Percentiles rank a stretch among this genome's conserved stretches.
phyloP scores from a whole-genome alignment of 495 filamentous ascomycete genomes.

The Penicillium desertorum region DNA sequence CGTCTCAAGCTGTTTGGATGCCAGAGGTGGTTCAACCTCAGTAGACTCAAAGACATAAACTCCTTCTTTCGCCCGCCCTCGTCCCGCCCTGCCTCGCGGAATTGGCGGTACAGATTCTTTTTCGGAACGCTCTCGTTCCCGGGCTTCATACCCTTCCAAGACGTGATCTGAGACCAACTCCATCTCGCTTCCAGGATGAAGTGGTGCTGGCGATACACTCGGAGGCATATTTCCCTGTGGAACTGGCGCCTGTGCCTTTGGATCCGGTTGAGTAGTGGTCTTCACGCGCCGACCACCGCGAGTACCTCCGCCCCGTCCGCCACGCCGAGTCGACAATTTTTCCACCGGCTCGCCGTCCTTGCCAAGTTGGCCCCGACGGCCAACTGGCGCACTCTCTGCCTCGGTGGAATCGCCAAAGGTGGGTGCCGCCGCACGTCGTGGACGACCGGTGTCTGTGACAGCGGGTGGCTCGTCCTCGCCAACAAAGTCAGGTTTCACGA shows the following conservation, averaged over 20 bases:
- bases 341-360: conserved; percentile 57
- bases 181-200: conserved; percentile 30
- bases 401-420: conserved; percentile 66
- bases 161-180: conserved; percentile 36
- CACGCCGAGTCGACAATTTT: conserved; percentile 52
- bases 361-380: conserved; percentile 48
- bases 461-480: conserved; percentile 52
- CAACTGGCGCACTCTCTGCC: conserved; percentile 35
- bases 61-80: conserved; percentile 40
- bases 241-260: conserved; percentile 25
- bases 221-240: conserved; percentile 26
- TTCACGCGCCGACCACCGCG: conserved; percentile 42
- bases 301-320: conserved; percentile 43
- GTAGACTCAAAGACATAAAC: conserved; percentile 46
- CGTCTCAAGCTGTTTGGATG: conserved; percentile 31
- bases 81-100: conserved; percentile 33
- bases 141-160: conserved; percentile 20
- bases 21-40: conserved; percentile 36
- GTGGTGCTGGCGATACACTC: conserved; percentile 18
- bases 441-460: conserved; percentile 68
- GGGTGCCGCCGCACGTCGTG: conserved; percentile 67
- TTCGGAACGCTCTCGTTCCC: conserved; percentile 30
- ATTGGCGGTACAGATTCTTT: conserved; percentile 24
- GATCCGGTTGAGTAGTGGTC: conserved; percentile 33
- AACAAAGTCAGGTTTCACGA: conserved; percentile 55